Conservation (phyloP, 495 filamentous ascomycete species). For the Penicillium alfredii region DNA sequence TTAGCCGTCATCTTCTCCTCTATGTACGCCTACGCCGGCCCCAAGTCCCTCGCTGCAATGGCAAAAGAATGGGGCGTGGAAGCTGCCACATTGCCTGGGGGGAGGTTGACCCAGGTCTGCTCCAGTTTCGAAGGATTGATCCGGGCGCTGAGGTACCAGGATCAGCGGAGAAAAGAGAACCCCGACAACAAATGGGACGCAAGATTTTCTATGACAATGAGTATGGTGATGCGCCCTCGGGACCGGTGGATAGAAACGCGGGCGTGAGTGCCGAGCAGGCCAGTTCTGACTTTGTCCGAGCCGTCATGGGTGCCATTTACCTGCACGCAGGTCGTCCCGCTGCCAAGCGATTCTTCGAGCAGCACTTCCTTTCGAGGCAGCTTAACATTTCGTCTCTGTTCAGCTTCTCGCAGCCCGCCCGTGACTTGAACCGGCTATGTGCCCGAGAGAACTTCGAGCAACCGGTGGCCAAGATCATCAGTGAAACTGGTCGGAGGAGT, state of each 20-base stretch:
- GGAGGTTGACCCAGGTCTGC: slow-evolving; percentile 88
- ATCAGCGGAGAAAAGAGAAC: too few relatives aligned
- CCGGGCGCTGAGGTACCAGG: slow-evolving; percentile 48
- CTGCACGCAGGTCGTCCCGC: slow-evolving; percentile 65
- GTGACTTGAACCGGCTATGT: slow-evolving; percentile 75
- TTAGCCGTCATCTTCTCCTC: slow-evolving; percentile 75
- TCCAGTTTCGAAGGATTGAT: slow-evolving; percentile 65
- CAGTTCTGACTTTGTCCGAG: slow-evolving; percentile 65
- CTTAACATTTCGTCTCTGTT: slow-evolving; percentile 73
- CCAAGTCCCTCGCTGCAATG: slow-evolving; percentile 60
- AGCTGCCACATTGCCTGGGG: slow-evolving; percentile 68
- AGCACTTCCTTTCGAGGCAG: slow-evolving; percentile 75
- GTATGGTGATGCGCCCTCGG: slow-evolving; percentile 59
- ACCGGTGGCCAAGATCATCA: slow-evolving; percentile 78
- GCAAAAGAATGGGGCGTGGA: slow-evolving; percentile 88
- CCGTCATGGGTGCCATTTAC: slow-evolving; percentile 78
- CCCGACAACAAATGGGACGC: slow-evolving; percentile 46
- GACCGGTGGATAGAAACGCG: slow-evolving; percentile 9
- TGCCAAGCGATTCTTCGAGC: slow-evolving; percentile 71
- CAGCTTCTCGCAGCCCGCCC: slow-evolving; percentile 71
- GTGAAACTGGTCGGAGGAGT: slow-evolving; percentile 78
- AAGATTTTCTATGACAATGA: slow-evolving; percentile 72
- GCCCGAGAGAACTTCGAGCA: slow-evolving; percentile 80
- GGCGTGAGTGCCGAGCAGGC: slow-evolving; percentile 43
- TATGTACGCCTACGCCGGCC: slow-evolving; percentile 74